Evolutionary conservation across 1,284 basidiomycete genomes (phyloP).

Genomic region (Peniophora sp.): DNA sequence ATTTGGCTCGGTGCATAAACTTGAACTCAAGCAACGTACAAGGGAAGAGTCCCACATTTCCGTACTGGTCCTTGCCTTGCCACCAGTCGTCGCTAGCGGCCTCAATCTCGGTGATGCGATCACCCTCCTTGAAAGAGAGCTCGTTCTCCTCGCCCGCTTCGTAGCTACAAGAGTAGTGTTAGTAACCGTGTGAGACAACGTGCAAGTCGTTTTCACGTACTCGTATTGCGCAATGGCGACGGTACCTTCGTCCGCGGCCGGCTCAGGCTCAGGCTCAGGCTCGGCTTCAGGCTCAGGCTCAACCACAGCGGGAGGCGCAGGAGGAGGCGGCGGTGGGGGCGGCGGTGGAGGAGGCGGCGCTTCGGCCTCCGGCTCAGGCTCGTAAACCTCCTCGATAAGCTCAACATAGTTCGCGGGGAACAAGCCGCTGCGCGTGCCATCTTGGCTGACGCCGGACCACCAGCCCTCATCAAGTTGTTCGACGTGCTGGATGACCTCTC

Average conservation of each 20-base stretch:
- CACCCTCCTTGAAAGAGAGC: constrained; percentile 77
- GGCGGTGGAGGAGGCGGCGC: constrained; percentile 31
- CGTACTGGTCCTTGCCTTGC: constrained; percentile 62
- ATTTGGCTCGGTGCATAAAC: not conserved
- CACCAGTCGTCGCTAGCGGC: constrained; percentile 83
- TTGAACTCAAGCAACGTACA: constrained; percentile 39
- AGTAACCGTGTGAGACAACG: not conserved
- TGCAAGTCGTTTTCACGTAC: constrained; percentile 33
- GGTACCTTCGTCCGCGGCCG: constrained; percentile 43
- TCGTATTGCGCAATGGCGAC: constrained; percentile 73
- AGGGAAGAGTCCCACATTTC: constrained; percentile 76
- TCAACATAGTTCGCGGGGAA: constrained; percentile 89
- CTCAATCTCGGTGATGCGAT: constrained; percentile 67
- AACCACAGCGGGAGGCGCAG: constrained; percentile 29
- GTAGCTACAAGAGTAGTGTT: constrained; percentile 41
- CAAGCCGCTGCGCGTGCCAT: constrained; percentile 58
- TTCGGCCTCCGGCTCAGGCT: constrained; percentile 21
- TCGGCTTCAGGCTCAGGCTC: constrained; percentile 24
- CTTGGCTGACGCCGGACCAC: constrained; percentile 77
- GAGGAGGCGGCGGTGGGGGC: constrained; percentile 21
- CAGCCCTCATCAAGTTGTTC: constrained; percentile 81
- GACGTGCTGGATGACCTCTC: constrained; percentile 75
- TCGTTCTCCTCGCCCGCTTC: constrained; percentile 88
- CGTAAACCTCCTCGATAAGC: constrained; percentile 37
- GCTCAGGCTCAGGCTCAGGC: too few species aligned